A percentile compares a stretch with the other conserved stretches of the same genome.
These are phyloP conservation scores for Scutellaria minor DNA, from an alignment of 257 asterid species.

Conservation along the genomic window DNA sequence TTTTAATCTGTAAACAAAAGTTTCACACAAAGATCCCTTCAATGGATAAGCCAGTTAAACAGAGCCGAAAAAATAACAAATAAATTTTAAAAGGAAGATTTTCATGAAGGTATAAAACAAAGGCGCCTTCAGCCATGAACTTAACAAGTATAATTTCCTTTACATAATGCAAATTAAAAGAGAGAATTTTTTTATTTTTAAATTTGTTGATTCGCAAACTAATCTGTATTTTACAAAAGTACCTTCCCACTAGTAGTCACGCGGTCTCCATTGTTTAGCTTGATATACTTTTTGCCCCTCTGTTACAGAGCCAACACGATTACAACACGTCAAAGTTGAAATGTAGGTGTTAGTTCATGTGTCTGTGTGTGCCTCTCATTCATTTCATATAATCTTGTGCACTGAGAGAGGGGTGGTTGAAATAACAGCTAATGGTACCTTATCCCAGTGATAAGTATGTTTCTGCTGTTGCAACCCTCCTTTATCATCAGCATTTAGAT, in stretches of 20 bases:
- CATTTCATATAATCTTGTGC: background rate
- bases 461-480: slow-evolving; percentile 77
- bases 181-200: background rate
- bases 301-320: slow-evolving; percentile 46
- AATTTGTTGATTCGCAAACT: background rate
- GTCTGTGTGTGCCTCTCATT: background rate
- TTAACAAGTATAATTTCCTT: background rate
- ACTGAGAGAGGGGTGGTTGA: background rate
- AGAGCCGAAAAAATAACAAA: background rate
- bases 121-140: slow-evolving; percentile 1
- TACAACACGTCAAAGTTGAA: slow-evolving; percentile 21
- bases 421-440: slow-evolving; percentile 52
- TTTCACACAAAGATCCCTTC: background rate
- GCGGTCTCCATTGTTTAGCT: slow-evolving; percentile 92
- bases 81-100: background rate
- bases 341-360: background rate
- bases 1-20: slow-evolving; percentile 67
- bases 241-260: slow-evolving; percentile 99
- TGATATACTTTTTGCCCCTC: slow-evolving; percentile 93
- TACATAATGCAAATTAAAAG: background rate
- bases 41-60: slow-evolving; percentile 9
- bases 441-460: slow-evolving; percentile 90
- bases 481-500: slow-evolving; percentile 82
- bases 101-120: background rate
- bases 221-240: slow-evolving; percentile 28